These are phyloP conservation scores for Pichia thaimueangensis DNA, from an alignment of 805 yeast species.

Conservation along the genomic window DNA sequence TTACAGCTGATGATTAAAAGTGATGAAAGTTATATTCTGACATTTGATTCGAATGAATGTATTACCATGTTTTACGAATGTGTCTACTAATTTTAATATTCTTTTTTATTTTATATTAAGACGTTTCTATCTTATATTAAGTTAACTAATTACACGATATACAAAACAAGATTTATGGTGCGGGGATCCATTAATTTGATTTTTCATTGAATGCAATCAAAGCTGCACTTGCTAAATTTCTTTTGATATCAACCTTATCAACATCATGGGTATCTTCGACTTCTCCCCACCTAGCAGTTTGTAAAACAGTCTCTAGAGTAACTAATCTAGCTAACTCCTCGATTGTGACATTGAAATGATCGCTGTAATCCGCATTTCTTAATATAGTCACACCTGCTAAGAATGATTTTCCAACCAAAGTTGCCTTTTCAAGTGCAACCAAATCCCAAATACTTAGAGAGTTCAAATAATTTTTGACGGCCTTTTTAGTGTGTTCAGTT, in stretches of 20 bases:
- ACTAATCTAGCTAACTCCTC: constrained; percentile 74
- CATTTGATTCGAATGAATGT: constrained; percentile 10
- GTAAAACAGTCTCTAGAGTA: constrained; percentile 75
- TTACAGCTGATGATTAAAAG: constrained; percentile 4
- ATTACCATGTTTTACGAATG: constrained; percentile 7
- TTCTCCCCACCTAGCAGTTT: constrained; percentile 93
- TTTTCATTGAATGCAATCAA: constrained; percentile 35
- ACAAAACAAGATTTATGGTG: neutral
- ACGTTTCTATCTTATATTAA: neutral
- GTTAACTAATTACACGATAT: neutral
- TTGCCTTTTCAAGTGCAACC: constrained; percentile 87
- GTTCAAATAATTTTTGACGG: constrained; percentile 60
- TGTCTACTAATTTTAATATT: neutral
- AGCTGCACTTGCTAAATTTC: constrained; percentile 77
- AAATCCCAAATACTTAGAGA: constrained; percentile 66
- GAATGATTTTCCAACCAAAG: constrained; percentile 78
- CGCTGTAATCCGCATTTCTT: constrained; percentile 33
- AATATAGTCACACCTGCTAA: constrained; percentile 70
- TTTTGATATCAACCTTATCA: constrained; percentile 81
- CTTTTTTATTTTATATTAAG: neutral
- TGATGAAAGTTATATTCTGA: constrained; percentile 7
- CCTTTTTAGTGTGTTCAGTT: constrained; percentile 46
- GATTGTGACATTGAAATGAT: constrained; percentile 35
- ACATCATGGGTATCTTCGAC: constrained; percentile 98
- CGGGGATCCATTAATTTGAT: neutral